phyloP scores from a whole-genome alignment of 441 rosid genomes.

The Biscutella laevigata region DNA sequence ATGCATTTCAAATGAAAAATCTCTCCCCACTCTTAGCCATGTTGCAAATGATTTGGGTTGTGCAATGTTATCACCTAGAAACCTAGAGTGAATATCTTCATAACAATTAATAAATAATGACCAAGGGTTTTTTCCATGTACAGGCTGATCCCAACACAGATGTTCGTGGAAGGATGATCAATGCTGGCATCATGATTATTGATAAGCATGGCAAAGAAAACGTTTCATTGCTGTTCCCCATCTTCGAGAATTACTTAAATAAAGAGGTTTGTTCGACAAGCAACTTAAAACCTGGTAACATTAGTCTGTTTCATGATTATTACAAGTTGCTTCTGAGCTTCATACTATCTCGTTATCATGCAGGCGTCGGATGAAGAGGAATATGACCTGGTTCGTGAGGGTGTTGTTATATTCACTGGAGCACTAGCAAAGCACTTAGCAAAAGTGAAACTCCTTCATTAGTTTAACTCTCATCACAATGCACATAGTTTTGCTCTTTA shows the following conservation, averaged over 20 bases:
- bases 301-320: conserved; percentile 5
- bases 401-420: conserved; percentile 96
- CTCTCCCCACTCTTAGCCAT: conserved; percentile 1
- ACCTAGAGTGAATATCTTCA: not conserved
- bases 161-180: conserved; percentile 98
- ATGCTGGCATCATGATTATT: conserved; percentile 92
- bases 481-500: not conserved
- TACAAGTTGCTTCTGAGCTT: not conserved
- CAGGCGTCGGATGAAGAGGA: conserved; percentile 92
- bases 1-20: conserved; percentile 6
- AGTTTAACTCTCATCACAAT: not conserved
- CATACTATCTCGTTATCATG: conserved; percentile 12
- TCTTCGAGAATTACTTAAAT: conserved; percentile 92
- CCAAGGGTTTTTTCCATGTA: conserved; percentile 8
- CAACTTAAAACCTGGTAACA: conserved; percentile 11
- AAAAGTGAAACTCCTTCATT: conserved; percentile 42
- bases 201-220: conserved; percentile 93
- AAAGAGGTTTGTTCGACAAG: conserved; percentile 58
- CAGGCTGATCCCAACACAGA: conserved; percentile 97
- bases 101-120: too few relatives aligned
- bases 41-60: conserved; percentile 2
- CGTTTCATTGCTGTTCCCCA: conserved; percentile 87
- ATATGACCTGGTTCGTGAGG: conserved; percentile 97
- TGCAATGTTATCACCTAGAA: not conserved
- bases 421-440: conserved; percentile 92